Base-by-base conservation (phyloP, 495 filamentous ascomycete species). In the Hyaloscypha variabilis region DNA sequence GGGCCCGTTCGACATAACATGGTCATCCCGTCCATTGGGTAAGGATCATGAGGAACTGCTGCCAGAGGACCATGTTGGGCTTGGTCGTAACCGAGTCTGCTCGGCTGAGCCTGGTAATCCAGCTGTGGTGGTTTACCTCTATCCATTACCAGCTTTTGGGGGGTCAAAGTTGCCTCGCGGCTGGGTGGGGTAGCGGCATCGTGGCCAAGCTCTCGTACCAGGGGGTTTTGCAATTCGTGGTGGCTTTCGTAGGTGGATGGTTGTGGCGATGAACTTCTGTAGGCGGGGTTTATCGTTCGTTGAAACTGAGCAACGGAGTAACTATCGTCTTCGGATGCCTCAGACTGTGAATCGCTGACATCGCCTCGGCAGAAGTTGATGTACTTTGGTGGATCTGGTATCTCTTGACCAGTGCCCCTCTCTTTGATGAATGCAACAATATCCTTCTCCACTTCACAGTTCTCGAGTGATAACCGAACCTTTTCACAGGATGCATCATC, bases 281-380 rank as follows among this genome's bases (percentile, higher is more conserved):
- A 97, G 0, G 94, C 91, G 56, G 96, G 93, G 71, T 99, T 98
- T 77, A 97, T 96, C 14, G 89, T 91, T 61, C 96, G 85, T 64
- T 94, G 92, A 76, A 98, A 99, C 72, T 97, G 93, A 17, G 96
- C 96, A 23, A 97, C 92, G 0, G 91, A 95, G 67, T 95, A 98
- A 62, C 82, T 88, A 1, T 94, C 93, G 53, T 91, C 88, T 23
- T 97, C 93, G 0, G 91, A 94, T 26, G 84, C 80, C 60, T 96
- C 93, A 0, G 94, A 97, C 70, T 85, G 85, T 28, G 84, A 84
- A 66, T 97, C 95, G 50, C 90, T 87, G 36, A 90, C 75, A 72
- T 98, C 95, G 6, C 96, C 95, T 23, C 95, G 90, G 74, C 91
- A 94, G 77, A 97, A 99, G 80, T 99, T 96, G 83, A 99, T 97